Evolutionary conservation across 495 filamentous ascomycete species (phyloP).

Genomic region (Podospora didyma): DNA sequence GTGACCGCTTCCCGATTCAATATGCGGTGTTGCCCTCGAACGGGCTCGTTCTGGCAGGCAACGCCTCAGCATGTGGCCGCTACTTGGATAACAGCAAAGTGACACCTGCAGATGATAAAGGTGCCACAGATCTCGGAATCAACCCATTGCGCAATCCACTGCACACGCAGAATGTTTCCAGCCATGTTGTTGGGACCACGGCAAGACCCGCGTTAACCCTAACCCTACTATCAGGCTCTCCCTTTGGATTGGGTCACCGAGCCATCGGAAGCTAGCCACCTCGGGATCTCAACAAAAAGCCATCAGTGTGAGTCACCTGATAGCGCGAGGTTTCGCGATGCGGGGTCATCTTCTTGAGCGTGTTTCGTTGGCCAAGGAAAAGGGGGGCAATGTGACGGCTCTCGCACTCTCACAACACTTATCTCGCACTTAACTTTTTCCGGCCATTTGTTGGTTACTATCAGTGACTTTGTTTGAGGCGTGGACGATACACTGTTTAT

Average conservation of each 20-base stretch:
- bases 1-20: neutral
- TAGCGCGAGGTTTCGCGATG: slow-evolving; percentile 9
- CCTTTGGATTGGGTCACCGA: too few relatives aligned
- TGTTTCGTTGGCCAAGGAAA: neutral
- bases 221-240: too few relatives aligned
- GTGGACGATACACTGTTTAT: too few relatives aligned
- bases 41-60: neutral
- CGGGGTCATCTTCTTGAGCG: slow-evolving; percentile 4
- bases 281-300: neutral
- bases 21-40: neutral
- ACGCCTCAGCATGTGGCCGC: neutral
- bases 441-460: too few relatives aligned
- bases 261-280: neutral
- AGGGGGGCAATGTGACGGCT: neutral
- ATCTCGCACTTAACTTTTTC: too few relatives aligned
- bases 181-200: neutral
- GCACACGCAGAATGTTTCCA: too few relatives aligned
- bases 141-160: too few relatives aligned
- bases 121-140: neutral
- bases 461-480: too few relatives aligned
- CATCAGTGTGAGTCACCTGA: slow-evolving; percentile 14
- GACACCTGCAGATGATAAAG: neutral
- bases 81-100: too few relatives aligned
- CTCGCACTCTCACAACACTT: too few relatives aligned
- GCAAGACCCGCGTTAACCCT: neutral